Base-by-base conservation (phyloP, 2,329 filamentous ascomycete genomes). In the Alternaria brassicicola region DNA sequence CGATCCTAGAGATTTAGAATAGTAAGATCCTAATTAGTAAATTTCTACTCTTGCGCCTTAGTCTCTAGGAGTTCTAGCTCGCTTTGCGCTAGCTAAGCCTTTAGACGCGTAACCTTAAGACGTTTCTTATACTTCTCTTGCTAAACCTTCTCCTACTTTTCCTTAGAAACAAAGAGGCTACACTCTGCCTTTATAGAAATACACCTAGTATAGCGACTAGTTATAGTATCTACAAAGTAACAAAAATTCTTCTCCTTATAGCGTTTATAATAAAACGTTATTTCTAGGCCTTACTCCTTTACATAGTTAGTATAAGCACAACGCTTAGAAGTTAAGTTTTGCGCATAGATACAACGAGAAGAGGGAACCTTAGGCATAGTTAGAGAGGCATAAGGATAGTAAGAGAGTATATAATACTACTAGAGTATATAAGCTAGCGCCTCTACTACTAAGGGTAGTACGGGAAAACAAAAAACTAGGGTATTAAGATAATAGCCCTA, bases 191-290 rank as follows among this genome's bases (percentile, higher is more conserved):
- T 39, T 4, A 39, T 21, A 7, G 13, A 28, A 13, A 49, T 49
- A 30, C 15, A 49, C 7, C 47, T 15, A 28, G 47, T n/a, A 13
- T 13, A 50, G 4, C 13, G 17, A 3, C 30, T n/a, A 28, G 33
- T 21, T 1, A 15, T 5, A 2, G 36, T 50, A 17, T 39, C 23
- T 6, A 49, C 4, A 25, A 35, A 36, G 10, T 8, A 49, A n/a
- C n/a, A 15, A 49, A 49, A 17, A 4, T 41, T 43, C 39, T 52
- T 43, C 36, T 52, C 38, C 13, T 52, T n/a, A 17, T n/a, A 52
- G 15, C 25, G 30, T 4, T 33, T 42, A 43, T n/a, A 52, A 21
- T 6, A 31, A 26, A 52, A 31, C 6, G 17, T 21, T 23, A 52
- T 52, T 8, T 52, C 25, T 25, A 3, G 0, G 1, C 48, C 19